These are phyloP conservation scores for Berberis thunbergii DNA, from an alignment of 164 flowering plant genomes.

Conservation along the genomic window DNA sequence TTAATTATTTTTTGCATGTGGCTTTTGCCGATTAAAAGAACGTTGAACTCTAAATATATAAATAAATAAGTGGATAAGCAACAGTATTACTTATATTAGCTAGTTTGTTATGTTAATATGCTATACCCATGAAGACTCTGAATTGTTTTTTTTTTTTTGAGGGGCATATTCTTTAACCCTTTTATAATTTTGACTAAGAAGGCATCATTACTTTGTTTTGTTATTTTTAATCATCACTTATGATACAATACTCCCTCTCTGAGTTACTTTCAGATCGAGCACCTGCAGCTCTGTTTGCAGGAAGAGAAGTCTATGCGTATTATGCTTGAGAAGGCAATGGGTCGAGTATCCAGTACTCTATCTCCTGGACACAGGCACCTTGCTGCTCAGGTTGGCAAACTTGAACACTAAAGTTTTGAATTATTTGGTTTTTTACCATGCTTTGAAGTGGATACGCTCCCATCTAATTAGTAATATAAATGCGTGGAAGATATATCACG, in stretches of 20 bases:
- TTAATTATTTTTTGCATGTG: no score
- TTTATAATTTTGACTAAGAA: background rate
- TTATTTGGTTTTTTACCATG: background rate
- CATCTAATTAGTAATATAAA: no score
- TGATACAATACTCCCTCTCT: background rate
- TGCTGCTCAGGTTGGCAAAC: slow-evolving; percentile 50
- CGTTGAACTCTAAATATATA: no score
- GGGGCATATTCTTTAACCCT: background rate
- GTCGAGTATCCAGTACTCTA: slow-evolving; percentile 76
- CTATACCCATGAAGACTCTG: background rate
- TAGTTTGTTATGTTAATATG: background rate
- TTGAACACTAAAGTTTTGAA: background rate
- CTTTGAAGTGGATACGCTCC: no score
- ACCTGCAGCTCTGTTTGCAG: slow-evolving; percentile 56
- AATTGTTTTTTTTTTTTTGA: no score
- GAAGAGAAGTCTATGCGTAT: slow-evolving; percentile 73
- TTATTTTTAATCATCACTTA: background rate
- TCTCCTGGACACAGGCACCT: slow-evolving; percentile 90
- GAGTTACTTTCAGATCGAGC: slow-evolving; percentile 53
- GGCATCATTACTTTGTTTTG: background rate
- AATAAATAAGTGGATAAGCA: background rate
- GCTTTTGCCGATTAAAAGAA: no score
- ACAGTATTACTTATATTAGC: no score
- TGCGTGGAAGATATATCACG: no score
- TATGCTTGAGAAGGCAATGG: slow-evolving; percentile 82